Evolutionary conservation across 2,329 filamentous ascomycete genomes (phyloP), one percentile per base, ranked within the genome.

Genomic region (Ramularia endophylla): DNA sequence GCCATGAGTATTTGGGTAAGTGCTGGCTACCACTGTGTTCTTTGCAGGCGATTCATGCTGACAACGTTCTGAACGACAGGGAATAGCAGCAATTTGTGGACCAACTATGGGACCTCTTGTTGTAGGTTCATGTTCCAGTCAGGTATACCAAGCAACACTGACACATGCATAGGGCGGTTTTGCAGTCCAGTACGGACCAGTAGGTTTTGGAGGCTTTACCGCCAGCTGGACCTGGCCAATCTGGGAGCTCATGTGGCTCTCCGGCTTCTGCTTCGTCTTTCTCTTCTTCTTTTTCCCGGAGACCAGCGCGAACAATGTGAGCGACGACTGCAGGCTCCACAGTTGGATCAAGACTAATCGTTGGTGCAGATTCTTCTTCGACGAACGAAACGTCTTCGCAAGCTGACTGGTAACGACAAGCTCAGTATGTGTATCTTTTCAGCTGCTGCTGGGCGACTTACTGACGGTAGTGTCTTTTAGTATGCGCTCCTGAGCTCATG

Each of bases 201-300:
- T 52, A n/a, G 39, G 39, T 7, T 40, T 40, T 29, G 63, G 59
- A 25, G 50, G 44, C 4, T 52, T 60, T 40, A 55, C 53, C 4
- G 56, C 57, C 4, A 51, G 53, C 0, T 68, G 65, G 66, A 58
- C 48, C 2, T 65, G 64, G 62, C 57, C 64, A 0, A 64, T 67
- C 31, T 67, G 64, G 65, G 60, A 64, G 36, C 47, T 68, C 1
- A 64, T 65, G 52, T 68, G 62, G 64, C 50, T 69, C 1, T 62
- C 56, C 8, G 64, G 55, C 8, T 62, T 65, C 46, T 60, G 56
- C 12, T 48, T 68, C 11, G 50, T 67, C 5, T 51, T 67, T 27
- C 46, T 68, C 5, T 55, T 65, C 48, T 62, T 65, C 53, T 59
- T 63, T 33, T 51, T 67, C 9, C 65, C 65, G 0, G 65, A 67